Evolutionary conservation across 2,329 filamentous ascomycete genomes (phyloP), one percentile per base, ranked within the genome.

Genomic region (Pochonia chlamydosporia): DNA sequence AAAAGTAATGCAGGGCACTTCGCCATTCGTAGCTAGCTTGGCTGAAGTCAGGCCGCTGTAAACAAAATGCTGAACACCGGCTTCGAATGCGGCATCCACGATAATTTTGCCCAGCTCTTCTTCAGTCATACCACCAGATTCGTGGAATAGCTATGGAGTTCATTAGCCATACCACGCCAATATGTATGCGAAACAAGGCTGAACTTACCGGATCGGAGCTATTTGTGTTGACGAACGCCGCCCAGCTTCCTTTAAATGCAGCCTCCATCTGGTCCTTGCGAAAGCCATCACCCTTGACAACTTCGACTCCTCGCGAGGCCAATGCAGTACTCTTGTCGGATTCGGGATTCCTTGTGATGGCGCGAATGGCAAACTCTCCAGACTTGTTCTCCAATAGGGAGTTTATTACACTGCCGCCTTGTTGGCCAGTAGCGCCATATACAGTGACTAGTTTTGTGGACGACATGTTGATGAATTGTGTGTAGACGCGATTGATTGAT

Each of bases 71-170:
- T 30, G 26, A 30, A 30, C 26, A 9, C 26, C 26, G 26, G 26
- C 26, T 13, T 30, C 26, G 26, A 30, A 30, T 30, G 26, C 26
- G 5, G 9, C 26, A 43, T 68, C 63, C 13, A 67, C 53, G 35
- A 70, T 49, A 3, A 25, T 50, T 36, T 62, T 67, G 9, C 66
- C 67, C 20, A 68, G 40, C n/a, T 64, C 66, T 5, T 55, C 54
- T 47, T 70, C 67, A 2, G 51, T 63, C 2, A 57, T 60, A 1
- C 61, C 59, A 5, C 51, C 53, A 4, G 47, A 45, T 31, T 61
- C 49, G 33, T 58, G 59, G 6, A 63, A 24, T 28, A 51, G 46
- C 60, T 3, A n/a, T 16, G 8, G n/a, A n/a, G n/a, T n/a, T n/a
- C n/a, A n/a, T n/a, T n/a, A n/a, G n/a, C n/a, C n/a, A n/a, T n/a